Conservation (phyloP, 805 yeast genomes). For the Scheffersomyces spartinae region DNA sequence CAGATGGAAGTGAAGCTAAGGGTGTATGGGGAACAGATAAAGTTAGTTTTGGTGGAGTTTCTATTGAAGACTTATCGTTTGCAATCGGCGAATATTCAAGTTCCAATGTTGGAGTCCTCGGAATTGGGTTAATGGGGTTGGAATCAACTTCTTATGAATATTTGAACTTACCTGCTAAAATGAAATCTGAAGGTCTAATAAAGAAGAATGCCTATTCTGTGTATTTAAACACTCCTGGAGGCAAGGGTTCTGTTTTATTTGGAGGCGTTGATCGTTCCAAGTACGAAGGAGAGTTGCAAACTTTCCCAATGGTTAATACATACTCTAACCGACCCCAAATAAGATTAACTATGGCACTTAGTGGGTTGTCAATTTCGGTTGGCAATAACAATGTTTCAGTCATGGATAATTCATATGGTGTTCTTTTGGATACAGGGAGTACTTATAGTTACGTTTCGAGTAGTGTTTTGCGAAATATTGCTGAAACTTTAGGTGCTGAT, state of each 20-base stretch:
- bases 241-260: conserved; percentile 27
- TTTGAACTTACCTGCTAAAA: conserved; percentile 14
- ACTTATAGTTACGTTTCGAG: conserved; percentile 38
- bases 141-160: conserved; percentile 7
- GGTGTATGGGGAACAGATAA: conserved; percentile 35
- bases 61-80: conserved; percentile 23
- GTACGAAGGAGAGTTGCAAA: conserved; percentile 21
- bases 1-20: conserved; percentile 35
- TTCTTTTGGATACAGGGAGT: conserved; percentile 46
- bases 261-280: conserved; percentile 34
- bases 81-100: conserved; percentile 23
- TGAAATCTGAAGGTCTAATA: conserved; percentile 30
- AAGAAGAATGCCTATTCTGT: conserved; percentile 32
- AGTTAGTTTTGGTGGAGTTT: conserved; percentile 10
- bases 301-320: conserved; percentile 14
- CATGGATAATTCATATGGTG: conserved; percentile 9
- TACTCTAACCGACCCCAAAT: conserved; percentile 1
- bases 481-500: conserved; percentile 1
- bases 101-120: conserved; percentile 12
- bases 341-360: conserved; percentile 4
- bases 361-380: conserved; percentile 6
- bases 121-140: conserved; percentile 8
- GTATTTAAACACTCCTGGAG: conserved; percentile 23
- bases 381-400: conserved; percentile 7
- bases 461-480: conserved; percentile 10